Evolutionary conservation across 768 basidiomycete species (phyloP).

Genomic region (Lactifluus subvellereus): DNA sequence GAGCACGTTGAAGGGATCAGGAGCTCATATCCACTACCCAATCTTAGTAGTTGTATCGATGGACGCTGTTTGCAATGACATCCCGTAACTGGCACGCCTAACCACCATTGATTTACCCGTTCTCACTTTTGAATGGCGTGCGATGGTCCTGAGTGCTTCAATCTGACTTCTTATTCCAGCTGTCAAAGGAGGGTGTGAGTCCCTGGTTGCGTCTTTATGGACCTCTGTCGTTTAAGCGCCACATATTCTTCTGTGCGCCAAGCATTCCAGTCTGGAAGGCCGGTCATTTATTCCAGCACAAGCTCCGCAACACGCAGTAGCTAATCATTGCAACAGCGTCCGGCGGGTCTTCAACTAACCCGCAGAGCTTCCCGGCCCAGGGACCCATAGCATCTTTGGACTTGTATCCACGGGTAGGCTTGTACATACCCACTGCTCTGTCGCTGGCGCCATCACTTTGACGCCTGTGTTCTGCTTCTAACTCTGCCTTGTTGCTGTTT

Average conservation of each 20-base stretch:
- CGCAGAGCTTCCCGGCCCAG: not conserved
- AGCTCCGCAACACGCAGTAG: not conserved
- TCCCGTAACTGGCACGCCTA: not conserved
- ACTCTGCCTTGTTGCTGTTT: not conserved
- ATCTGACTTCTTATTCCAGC: not conserved
- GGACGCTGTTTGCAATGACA: not conserved
- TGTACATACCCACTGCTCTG: not conserved
- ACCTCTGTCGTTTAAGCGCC: no score
- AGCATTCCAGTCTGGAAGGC: not conserved
- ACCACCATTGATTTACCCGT: no score
- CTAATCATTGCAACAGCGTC: not conserved
- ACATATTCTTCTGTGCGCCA: not conserved
- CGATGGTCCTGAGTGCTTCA: not conserved
- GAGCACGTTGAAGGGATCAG: not conserved
- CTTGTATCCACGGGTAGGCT: not conserved
- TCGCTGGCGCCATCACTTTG: not conserved
- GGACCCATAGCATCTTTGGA: not conserved
- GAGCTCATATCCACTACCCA: not conserved
- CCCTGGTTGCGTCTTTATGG: not conserved
- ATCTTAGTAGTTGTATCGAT: not conserved
- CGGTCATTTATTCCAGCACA: no score
- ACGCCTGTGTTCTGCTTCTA: not conserved
- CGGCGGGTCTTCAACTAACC: not conserved
- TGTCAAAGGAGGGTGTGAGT: not conserved
- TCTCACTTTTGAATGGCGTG: no score